These are phyloP conservation scores for Cladophialophora yegresii DNA, from an alignment of 2,329 filamentous ascomycete species.

Conservation along the genomic window DNA sequence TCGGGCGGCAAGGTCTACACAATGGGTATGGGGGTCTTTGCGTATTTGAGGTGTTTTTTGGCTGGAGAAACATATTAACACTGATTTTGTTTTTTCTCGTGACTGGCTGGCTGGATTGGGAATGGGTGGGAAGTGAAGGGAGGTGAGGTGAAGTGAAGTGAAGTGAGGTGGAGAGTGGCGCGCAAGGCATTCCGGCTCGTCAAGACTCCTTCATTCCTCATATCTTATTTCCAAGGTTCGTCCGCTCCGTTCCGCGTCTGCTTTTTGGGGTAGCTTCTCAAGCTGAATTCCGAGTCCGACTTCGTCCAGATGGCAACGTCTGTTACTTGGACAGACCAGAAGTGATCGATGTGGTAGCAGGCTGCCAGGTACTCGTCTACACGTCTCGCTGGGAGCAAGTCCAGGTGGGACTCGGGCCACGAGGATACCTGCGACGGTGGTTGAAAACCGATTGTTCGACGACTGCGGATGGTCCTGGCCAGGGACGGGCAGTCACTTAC, in stretches of 20 bases:
- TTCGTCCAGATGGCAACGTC: not conserved
- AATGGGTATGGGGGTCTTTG: slow-evolving; percentile 9
- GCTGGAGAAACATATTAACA: not conserved
- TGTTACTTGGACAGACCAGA: not conserved
- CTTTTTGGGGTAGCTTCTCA: not conserved
- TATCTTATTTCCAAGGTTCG: not conserved
- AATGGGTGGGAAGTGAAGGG: not conserved
- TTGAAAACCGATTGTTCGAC: not conserved
- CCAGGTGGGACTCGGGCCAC: not conserved
- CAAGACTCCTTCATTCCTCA: not conserved
- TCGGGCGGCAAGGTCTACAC: slow-evolving; percentile 9
- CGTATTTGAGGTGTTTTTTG: slow-evolving; percentile 2
- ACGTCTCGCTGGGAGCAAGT: not conserved
- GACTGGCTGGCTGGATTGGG: not conserved
- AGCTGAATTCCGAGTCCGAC: not conserved
- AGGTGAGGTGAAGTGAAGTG: not conserved
- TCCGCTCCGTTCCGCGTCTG: not conserved
- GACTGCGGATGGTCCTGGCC: not conserved
- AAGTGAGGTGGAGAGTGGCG: not conserved
- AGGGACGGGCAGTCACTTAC: not conserved
- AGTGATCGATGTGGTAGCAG: not conserved
- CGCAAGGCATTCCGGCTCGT: not conserved
- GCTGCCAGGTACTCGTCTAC: not conserved
- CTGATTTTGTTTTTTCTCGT: not conserved
- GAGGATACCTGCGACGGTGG: not conserved